These are phyloP conservation scores for Craspedostauros australis DNA, from an alignment of 108 stramenopile genomes.

Conservation along the genomic window DNA sequence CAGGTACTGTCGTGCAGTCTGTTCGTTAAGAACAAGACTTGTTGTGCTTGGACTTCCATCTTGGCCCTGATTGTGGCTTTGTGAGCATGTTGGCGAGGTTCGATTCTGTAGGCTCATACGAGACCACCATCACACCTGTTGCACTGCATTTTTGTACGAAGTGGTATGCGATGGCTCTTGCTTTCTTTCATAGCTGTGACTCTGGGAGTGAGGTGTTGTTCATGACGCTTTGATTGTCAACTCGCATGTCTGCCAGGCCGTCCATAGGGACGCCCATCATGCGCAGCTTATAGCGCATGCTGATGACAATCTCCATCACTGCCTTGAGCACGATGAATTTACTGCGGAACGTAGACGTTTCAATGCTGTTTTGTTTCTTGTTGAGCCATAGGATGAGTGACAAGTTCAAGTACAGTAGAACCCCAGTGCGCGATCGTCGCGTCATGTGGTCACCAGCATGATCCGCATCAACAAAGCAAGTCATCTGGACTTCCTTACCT, in stretches of 20 bases:
- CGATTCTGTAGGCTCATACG: slow-evolving; percentile 6
- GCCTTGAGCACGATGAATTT: slow-evolving; percentile 35
- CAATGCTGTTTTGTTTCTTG: slow-evolving; percentile 36
- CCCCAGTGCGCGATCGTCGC: slow-evolving; percentile 32
- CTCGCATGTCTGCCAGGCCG: slow-evolving; percentile 7
- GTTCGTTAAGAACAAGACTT: too few relatives aligned
- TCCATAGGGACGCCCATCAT: slow-evolving; percentile 39
- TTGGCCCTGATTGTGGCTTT: too few relatives aligned
- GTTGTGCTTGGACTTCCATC: too few relatives aligned
- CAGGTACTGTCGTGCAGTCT: too few relatives aligned
- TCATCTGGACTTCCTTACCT: too few relatives aligned
- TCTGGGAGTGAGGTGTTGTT: slow-evolving; percentile 22
- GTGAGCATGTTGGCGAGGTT: slow-evolving; percentile 39
- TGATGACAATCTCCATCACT: slow-evolving; percentile 16
- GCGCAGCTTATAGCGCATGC: slow-evolving; percentile 33
- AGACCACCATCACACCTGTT: slow-evolving; percentile 1
- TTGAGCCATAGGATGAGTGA: slow-evolving; percentile 25
- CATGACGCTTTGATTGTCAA: slow-evolving; percentile 31
- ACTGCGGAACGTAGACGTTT: slow-evolving; percentile 31
- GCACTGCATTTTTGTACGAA: slow-evolving; percentile 29
- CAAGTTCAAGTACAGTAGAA: slow-evolving; percentile 33
- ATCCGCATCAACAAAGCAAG: slow-evolving; percentile 29
- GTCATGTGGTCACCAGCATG: slow-evolving; percentile 37
- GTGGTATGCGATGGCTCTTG: slow-evolving; percentile 34
- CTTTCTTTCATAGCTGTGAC: slow-evolving; percentile 35